Conservation (phyloP, 169 alveolate genomes). For the Cryptosporidium tyzzeri region DNA sequence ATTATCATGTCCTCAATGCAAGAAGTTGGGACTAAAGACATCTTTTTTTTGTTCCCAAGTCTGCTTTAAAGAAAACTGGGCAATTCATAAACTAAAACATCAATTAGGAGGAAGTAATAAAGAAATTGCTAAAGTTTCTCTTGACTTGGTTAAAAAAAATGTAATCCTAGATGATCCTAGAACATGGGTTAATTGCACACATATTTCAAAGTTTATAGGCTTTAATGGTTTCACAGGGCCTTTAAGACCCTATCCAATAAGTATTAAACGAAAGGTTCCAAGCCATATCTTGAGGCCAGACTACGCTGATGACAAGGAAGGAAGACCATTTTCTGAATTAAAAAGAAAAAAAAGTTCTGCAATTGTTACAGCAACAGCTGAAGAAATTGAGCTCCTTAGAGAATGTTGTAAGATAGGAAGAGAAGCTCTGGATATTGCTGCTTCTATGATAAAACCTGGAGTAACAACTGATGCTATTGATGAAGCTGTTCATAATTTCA, state of each 20-base stretch:
- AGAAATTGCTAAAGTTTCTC: not conserved
- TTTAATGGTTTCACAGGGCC: slow-evolving; percentile 90
- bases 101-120: slow-evolving; percentile 77
- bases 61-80: slow-evolving; percentile 94
- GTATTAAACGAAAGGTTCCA: slow-evolving; percentile 92
- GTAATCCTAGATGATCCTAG: slow-evolving; percentile 36
- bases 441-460: slow-evolving; percentile 92
- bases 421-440: slow-evolving; percentile 94
- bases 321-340: slow-evolving; percentile 91
- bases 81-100: slow-evolving; percentile 90
- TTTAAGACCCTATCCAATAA: slow-evolving; percentile 93
- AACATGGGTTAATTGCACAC: slow-evolving; percentile 74
- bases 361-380: slow-evolving; percentile 86
- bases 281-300: slow-evolving; percentile 95
- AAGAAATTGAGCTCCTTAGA: slow-evolving; percentile 86
- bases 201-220: slow-evolving; percentile 49
- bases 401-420: slow-evolving; percentile 93
- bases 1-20: slow-evolving; percentile 88
- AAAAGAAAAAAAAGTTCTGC: slow-evolving; percentile 80
- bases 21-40: slow-evolving; percentile 82
- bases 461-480: slow-evolving; percentile 97
- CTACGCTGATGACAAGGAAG: slow-evolving; percentile 90
- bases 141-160: not conserved
- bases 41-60: slow-evolving; percentile 94
- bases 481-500: slow-evolving; percentile 92